Percentiles rank a stretch among this genome's conserved stretches.
Evolutionary conservation across 768 basidiomycete genomes (phyloP).

Genomic region (Mycena filopes): DNA sequence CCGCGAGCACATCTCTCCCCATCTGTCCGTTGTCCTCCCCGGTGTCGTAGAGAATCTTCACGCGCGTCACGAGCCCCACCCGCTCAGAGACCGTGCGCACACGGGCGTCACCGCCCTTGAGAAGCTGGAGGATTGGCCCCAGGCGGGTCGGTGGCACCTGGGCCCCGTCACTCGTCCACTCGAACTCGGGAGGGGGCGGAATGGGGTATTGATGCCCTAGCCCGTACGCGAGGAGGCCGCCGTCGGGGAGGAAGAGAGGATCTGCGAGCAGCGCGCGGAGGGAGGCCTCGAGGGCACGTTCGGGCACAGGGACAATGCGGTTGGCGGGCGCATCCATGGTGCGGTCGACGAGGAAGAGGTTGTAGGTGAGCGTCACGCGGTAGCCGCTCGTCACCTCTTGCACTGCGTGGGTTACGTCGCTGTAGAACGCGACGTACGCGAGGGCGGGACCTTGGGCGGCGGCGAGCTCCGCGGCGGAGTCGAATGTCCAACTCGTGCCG

Average conservation of each 20-base stretch:
- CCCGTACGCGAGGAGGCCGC: slow-evolving; percentile 49
- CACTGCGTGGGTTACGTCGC: too few relatives aligned
- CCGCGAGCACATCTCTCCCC: slow-evolving; percentile 9
- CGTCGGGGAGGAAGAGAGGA: slow-evolving; percentile 41
- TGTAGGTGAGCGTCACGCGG: slow-evolving; percentile 55
- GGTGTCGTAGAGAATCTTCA: slow-evolving; percentile 18
- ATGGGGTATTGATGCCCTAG: slow-evolving; percentile 49
- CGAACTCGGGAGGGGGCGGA: not conserved
- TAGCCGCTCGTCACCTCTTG: too few relatives aligned
- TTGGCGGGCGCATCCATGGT: not conserved
- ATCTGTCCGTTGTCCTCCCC: not conserved
- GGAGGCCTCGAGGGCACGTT: slow-evolving; percentile 29
- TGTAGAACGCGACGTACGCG: too few relatives aligned
- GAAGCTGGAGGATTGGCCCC: slow-evolving; percentile 2
- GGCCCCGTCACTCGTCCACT: too few relatives aligned
- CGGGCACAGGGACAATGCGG: slow-evolving; percentile 2
- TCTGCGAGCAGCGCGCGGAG: slow-evolving; percentile 41
- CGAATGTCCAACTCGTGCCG: too few relatives aligned
- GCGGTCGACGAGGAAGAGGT: slow-evolving; percentile 45
- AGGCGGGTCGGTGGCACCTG: not conserved
- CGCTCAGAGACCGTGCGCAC: too few relatives aligned
- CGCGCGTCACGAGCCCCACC: slow-evolving; percentile 16
- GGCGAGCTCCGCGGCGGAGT: too few relatives aligned
- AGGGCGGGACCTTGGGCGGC: too few relatives aligned
- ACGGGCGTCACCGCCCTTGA: slow-evolving; percentile 27